Base-by-base conservation (phyloP, 2,329 filamentous ascomycete genomes). In the Pseudocercospora musae region DNA sequence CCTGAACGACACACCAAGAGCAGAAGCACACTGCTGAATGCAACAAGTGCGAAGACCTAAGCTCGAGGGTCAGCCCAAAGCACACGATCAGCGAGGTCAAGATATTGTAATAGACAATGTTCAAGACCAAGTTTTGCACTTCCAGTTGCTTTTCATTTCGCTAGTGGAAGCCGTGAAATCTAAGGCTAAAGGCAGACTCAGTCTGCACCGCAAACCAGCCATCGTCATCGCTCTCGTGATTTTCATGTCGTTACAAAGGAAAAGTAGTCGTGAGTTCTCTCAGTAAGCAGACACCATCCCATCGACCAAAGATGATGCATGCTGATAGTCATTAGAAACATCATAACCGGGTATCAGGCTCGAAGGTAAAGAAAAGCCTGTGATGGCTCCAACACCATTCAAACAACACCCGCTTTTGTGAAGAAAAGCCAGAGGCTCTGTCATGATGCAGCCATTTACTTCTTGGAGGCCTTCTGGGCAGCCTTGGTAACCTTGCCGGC, bases 401-500 rank as follows among this genome's bases (percentile, higher is more conserved):
- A 68, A 58, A 61, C 64, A 59, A 64, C 65, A 66, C 59, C 58
- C 64, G 66, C 66, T 67, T 67, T 62, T 69, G 62, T 48, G 59
- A 58, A 55, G 52, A 66, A 65, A 62, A 58, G 62, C 58, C 54
- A 57, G 27, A 64, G 56, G 62, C 66, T 54, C 18, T 37, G 52
- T 54, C 52, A 40, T 54, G 52, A 42, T 61, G 59, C 23, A 64
- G 50, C 49, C 65, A 58, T 70, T 64, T 77, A 77, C 68, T 77
- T 77, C 75, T 77, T 77, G 71, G 64, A 62, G 20, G 75, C 75
- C 71, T 76, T 77, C 46, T 67, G 62, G 54, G 74, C 74, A 50
- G 74, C 77, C 79, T 81, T 82, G 75, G 80, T 81, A 74, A 82
- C 80, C 78, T 82, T 82, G 64, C 79, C 79, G 49, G 78, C 77